Evolutionary conservation across 352 stramenopile species (phyloP), one percentile per base, ranked within the genome.

Genomic region (Globisporangium spiculum): DNA sequence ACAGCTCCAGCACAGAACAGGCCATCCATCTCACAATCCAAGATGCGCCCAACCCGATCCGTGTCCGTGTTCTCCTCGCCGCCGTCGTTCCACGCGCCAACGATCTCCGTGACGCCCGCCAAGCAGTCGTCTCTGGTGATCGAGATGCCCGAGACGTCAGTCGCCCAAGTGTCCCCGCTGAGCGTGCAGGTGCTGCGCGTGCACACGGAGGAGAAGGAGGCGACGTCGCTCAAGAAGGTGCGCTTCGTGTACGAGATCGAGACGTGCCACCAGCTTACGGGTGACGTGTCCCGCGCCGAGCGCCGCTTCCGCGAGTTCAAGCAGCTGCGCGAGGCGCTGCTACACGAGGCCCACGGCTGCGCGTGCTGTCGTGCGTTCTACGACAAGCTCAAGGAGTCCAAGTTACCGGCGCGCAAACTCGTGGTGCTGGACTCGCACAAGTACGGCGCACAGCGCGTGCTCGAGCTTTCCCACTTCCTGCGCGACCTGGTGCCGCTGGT

Each of bases 211-310:
- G 75, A 79, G 71, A 91, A 91, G 63, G 65, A 81, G 34, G 55
- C 61, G 20, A 27, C 60, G 38, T 75, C 78, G 34, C 70, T 89
- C 66, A 87, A 86, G 70, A 91, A 85, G 73, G 80, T 70, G 44
- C 81, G 79, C 54, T 91, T 91, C 50, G 81, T 91, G 70, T 91
- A 90, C 74, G 79, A 89, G 67, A 86, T 91, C 66, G 83, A 91
- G 76, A 84, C 83, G 60, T 91, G 81, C 62, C 77, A 90, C 59
- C 78, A 86, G 38, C 60, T 74, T 38, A 88, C 83, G 7, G 81
- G 83, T 50, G 81, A 89, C 32, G 66, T 90, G 44, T 90, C 76
- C 70, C 76, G 68, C 67, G 70, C 70, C 18, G 72, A 89, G 52
- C 79, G 83, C 27, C 75, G 79, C 53, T 91, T 88, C 68, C 80